phyloP scores from a whole-genome alignment of 164 flowering plant genomes.

The Houttuynia cordata region DNA sequence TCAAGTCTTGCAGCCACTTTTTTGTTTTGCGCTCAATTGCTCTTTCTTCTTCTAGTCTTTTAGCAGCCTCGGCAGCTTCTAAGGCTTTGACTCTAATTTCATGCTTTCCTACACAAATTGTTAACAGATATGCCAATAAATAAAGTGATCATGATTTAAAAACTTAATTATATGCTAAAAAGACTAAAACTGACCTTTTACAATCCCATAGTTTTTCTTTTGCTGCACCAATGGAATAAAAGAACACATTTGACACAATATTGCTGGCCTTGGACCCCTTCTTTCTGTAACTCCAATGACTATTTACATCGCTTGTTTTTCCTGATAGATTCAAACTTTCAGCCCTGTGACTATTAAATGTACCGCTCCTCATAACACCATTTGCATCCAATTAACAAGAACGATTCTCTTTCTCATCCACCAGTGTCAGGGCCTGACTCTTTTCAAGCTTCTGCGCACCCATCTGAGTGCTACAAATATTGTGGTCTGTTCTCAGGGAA shows the following conservation, averaged over 20 bases:
- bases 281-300: slow-evolving; percentile 20
- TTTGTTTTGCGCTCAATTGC: slow-evolving; percentile 77
- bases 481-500: slow-evolving; percentile 24
- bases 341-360: slow-evolving; percentile 17
- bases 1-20: slow-evolving; percentile 80
- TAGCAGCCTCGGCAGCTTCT: slow-evolving; percentile 86
- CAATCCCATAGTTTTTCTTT: slow-evolving; percentile 31
- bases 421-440: slow-evolving; percentile 16
- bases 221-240: slow-evolving; percentile 74
- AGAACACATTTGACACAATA: slow-evolving; percentile 67
- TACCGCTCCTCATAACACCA: slow-evolving; percentile 21
- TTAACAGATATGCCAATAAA: background rate
- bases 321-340: slow-evolving; percentile 34
- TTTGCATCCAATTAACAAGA: slow-evolving; percentile 20
- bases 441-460: slow-evolving; percentile 18
- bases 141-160: background rate
- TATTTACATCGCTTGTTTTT: slow-evolving; percentile 28
- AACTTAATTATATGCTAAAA: background rate
- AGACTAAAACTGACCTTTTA: slow-evolving; percentile 31
- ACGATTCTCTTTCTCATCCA: slow-evolving; percentile 35
- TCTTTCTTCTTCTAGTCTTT: slow-evolving; percentile 60
- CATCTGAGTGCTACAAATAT: slow-evolving; percentile 14
- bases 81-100: slow-evolving; percentile 83
- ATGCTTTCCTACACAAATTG: slow-evolving; percentile 45
- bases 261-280: slow-evolving; percentile 40